phyloP scores from a whole-genome alignment of 768 basidiomycete genomes.

The Chalciporus chontae region DNA sequence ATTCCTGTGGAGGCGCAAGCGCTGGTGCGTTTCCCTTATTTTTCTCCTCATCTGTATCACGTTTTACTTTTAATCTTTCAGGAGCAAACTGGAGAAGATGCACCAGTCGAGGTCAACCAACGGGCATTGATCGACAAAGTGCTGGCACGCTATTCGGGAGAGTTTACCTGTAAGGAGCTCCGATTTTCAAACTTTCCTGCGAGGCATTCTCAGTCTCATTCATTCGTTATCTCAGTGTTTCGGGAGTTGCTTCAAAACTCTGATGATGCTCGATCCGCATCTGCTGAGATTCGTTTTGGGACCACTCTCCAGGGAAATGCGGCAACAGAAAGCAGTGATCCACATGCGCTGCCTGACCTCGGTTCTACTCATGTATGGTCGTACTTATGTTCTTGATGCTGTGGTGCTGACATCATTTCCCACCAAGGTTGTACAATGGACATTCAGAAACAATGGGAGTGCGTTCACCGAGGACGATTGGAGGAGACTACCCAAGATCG shows the following conservation, averaged over 20 bases:
- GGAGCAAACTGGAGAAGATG: no score
- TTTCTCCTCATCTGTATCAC: no score
- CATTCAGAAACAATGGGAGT: conserved; percentile 84
- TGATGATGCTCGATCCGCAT: conserved; percentile 78
- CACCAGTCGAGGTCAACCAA: conserved; percentile 81
- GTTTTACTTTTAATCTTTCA: no score
- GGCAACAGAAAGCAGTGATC: not conserved
- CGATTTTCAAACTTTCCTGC: no score
- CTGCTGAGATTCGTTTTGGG: conserved; percentile 77
- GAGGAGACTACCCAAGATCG: conserved; percentile 86
- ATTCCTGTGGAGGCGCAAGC: no score
- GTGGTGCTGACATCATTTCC: not conserved
- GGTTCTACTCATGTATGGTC: conserved; percentile 49
- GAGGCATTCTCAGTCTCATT: no score
- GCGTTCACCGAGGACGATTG: conserved; percentile 83
- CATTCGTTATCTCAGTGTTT: conserved; percentile 40
- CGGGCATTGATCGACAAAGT: conserved; percentile 94
- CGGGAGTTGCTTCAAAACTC: conserved; percentile 93
- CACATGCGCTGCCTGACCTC: conserved; percentile 49
- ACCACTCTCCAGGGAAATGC: conserved; percentile 39
- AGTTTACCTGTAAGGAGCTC: conserved; percentile 84
- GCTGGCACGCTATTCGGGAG: conserved; percentile 87
- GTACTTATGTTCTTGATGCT: conserved; percentile 12
- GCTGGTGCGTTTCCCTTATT: no score
- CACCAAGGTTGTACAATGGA: conserved; percentile 69